These are phyloP conservation scores for Colletotrichum trifolii DNA, from an alignment of 2,329 filamentous ascomycete genomes.

Conservation along the genomic window DNA sequence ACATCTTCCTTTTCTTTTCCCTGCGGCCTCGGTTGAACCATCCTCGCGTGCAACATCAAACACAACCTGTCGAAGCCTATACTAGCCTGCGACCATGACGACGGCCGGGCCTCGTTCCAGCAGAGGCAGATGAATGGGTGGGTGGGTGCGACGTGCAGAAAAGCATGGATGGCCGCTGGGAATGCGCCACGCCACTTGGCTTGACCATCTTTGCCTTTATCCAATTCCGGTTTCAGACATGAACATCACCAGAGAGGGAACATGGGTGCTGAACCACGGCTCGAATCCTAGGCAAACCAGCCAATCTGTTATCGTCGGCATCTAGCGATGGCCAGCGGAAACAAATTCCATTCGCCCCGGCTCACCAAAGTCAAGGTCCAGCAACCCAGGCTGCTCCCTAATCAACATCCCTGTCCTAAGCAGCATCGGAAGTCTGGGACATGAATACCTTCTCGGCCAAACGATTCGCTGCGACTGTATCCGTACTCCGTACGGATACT, in stretches of 20 bases:
- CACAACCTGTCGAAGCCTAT: conserved; percentile 5
- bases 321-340: conserved; percentile 1
- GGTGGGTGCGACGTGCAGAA: conserved; percentile 32
- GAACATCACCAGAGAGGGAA: conserved; percentile 25
- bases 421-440: conserved; percentile 15
- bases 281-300: neutral
- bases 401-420: conserved; percentile 19
- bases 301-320: neutral
- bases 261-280: neutral
- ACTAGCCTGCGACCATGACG: conserved; percentile 13
- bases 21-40: neutral
- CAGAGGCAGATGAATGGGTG: conserved; percentile 1
- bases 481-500: neutral
- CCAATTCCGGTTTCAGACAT: conserved; percentile 34
- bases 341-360: conserved; percentile 7
- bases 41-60: conserved; percentile 14
- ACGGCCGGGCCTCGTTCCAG: conserved; percentile 7
- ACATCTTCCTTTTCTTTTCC: conserved; percentile 1
- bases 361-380: conserved; percentile 14
- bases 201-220: conserved; percentile 25
- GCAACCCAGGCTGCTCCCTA: conserved; percentile 10
- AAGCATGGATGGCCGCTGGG: conserved; percentile 30
- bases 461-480: conserved; percentile 14
- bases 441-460: conserved; percentile 19
- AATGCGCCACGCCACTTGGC: conserved; percentile 28